Evolutionary conservation across 768 basidiomycete genomes (phyloP).

Genomic region (Hygrophoropsis aurantiaca): DNA sequence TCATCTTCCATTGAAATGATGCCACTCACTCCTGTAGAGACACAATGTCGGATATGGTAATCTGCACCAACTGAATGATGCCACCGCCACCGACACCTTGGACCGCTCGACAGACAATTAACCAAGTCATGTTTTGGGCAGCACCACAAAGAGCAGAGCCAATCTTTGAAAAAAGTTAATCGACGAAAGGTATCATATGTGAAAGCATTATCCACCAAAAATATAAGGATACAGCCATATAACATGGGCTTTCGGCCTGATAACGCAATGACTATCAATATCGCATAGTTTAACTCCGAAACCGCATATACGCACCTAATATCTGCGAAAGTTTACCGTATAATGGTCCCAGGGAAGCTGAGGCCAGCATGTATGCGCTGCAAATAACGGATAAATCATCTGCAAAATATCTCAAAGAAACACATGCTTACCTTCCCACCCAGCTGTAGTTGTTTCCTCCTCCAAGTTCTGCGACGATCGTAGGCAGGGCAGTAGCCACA

Average conservation of each 20-base stretch:
- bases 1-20: neutral
- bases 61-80: slow-evolving; percentile 35
- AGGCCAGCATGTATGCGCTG: slow-evolving; percentile 49
- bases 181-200: neutral
- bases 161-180: slow-evolving; percentile 16
- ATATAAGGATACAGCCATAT: slow-evolving; percentile 34
- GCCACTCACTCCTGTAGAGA: slow-evolving; percentile 32
- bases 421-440: slow-evolving; percentile 41
- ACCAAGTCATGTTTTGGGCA: slow-evolving; percentile 44
- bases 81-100: slow-evolving; percentile 46
- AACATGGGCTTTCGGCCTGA: slow-evolving; percentile 39
- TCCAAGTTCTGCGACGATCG: slow-evolving; percentile 45
- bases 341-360: slow-evolving; percentile 39
- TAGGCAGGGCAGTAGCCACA: slow-evolving; percentile 50
- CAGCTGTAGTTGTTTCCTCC: slow-evolving; percentile 47
- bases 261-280: neutral
- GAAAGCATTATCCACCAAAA: slow-evolving; percentile 27
- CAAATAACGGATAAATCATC: neutral
- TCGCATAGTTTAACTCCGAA: too few species aligned
- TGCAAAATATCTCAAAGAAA: neutral
- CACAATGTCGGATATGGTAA: slow-evolving; percentile 41
- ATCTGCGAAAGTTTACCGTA: slow-evolving; percentile 52
- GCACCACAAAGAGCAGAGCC: slow-evolving; percentile 43
- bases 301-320: slow-evolving; percentile 22
- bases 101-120: slow-evolving; percentile 38